phyloP scores from a whole-genome alignment of 495 filamentous ascomycete species.

The Halenospora varia region DNA sequence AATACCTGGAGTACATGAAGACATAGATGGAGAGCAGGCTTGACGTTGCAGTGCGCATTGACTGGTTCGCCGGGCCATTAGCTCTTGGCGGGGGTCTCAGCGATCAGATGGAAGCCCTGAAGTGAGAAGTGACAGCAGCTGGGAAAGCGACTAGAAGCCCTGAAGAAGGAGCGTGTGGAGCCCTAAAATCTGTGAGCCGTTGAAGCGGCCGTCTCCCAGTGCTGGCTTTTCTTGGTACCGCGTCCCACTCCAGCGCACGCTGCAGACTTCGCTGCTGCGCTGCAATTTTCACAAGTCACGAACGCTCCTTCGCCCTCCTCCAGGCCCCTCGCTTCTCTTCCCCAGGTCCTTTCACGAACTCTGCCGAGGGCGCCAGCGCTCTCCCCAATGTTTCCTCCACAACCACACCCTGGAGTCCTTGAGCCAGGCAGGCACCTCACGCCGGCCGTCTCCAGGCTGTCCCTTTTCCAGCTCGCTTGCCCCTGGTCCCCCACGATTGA shows the following conservation, averaged over 20 bases:
- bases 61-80: conserved; percentile 1
- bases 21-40: not conserved
- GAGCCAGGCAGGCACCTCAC: not conserved
- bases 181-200: not conserved
- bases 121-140: not conserved
- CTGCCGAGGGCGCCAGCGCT: not conserved
- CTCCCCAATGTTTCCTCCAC: not conserved
- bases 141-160: conserved; percentile 2
- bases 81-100: not conserved
- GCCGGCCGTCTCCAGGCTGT: too few species aligned
- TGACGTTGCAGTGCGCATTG: not conserved
- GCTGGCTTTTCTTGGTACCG: conserved; percentile 11
- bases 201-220: not conserved
- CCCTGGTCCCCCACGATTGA: not conserved
- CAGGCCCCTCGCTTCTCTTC: not conserved
- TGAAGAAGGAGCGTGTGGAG: conserved; percentile 7
- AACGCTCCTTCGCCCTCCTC: conserved; percentile 1
- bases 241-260: not conserved
- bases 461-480: not conserved
- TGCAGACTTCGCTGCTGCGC: conserved; percentile 1
- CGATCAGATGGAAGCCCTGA: conserved; percentile 12
- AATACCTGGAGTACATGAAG: not conserved
- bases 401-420: not conserved
- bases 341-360: not conserved
- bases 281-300: conserved; percentile 13